These are phyloP conservation scores for Blumeria hordei DNA, from an alignment of 2,329 filamentous ascomycete species.

Conservation along the genomic window DNA sequence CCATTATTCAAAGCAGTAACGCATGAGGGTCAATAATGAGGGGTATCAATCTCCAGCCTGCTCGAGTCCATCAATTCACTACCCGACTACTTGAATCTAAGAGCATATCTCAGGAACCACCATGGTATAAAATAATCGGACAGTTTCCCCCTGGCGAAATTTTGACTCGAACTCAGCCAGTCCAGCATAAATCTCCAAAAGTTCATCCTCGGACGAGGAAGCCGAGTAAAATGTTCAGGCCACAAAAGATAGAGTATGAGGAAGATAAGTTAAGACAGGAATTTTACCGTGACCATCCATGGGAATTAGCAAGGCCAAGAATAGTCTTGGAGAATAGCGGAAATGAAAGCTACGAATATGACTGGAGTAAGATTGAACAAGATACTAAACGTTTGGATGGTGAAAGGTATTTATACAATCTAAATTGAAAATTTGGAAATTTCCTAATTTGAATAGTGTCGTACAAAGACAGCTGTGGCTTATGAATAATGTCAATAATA, in stretches of 20 bases:
- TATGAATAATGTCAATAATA: slow-evolving; percentile 35
- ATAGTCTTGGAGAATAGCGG: slow-evolving; percentile 70
- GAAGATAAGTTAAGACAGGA: slow-evolving; percentile 60
- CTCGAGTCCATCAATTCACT: slow-evolving; percentile 23
- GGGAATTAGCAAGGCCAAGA: slow-evolving; percentile 79
- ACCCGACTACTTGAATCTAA: slow-evolving; percentile 20
- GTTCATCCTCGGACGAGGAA: slow-evolving; percentile 23
- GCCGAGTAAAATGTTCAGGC: slow-evolving; percentile 56
- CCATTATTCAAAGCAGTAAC: neutral
- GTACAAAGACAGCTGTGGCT: slow-evolving; percentile 79
- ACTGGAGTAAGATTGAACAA: slow-evolving; percentile 64
- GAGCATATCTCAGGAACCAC: slow-evolving; percentile 16
- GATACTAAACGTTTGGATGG: slow-evolving; percentile 54
- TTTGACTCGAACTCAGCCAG: slow-evolving; percentile 27
- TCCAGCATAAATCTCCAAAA: slow-evolving; percentile 19
- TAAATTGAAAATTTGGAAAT: neutral
- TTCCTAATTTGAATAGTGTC: slow-evolving; percentile 31
- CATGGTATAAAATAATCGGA: slow-evolving; percentile 15
- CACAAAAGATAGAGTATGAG: slow-evolving; percentile 51
- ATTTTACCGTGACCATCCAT: slow-evolving; percentile 88
- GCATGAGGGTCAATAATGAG: neutral
- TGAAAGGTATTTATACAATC: slow-evolving; percentile 38
- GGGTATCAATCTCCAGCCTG: slow-evolving; percentile 17
- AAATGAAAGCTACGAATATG: slow-evolving; percentile 46
- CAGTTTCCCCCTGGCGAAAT: slow-evolving; percentile 29